These are phyloP conservation scores for Teunomyces atbi DNA, from an alignment of 805 yeast species.

Conservation along the genomic window DNA sequence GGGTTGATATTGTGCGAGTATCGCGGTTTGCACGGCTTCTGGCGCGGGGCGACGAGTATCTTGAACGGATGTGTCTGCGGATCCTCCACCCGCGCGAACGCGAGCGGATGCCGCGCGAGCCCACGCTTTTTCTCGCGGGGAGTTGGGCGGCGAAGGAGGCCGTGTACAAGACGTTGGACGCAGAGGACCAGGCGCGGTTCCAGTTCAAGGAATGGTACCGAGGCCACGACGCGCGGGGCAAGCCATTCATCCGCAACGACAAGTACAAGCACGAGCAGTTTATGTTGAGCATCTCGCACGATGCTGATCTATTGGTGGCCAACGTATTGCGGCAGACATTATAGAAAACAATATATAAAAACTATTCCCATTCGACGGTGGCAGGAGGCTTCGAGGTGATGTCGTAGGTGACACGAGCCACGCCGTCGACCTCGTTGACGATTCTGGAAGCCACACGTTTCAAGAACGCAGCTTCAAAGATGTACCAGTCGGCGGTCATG, in stretches of 20 bases:
- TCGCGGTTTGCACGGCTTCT: conserved; percentile 47
- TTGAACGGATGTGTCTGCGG: conserved; percentile 41
- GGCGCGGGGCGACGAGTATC: conserved; percentile 25
- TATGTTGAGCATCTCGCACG: conserved; percentile 61
- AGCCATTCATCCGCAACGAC: conserved; percentile 42
- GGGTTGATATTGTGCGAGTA: conserved; percentile 53
- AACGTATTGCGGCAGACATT: conserved; percentile 46
- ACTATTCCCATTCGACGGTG: conserved; percentile 98
- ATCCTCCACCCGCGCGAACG: conserved; percentile 49
- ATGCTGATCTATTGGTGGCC: conserved; percentile 57
- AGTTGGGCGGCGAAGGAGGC: conserved; percentile 79
- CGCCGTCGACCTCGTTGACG: conserved; percentile 98
- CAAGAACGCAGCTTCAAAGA: conserved; percentile 87
- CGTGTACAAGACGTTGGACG: conserved; percentile 56
- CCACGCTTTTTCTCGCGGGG: conserved; percentile 45
- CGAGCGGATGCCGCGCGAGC: conserved; percentile 14
- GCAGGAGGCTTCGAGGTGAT: conserved; percentile 99
- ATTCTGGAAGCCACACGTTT: conserved; percentile 93
- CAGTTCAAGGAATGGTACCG: conserved; percentile 62
- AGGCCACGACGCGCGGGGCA: conserved; percentile 34
- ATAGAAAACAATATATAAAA: conserved; percentile 2
- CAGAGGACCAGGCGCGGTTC: conserved; percentile 49
- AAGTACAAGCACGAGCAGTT: conserved; percentile 45
- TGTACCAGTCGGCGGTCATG: conserved; percentile 99
- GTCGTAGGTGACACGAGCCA: conserved; percentile 98